Evolutionary conservation across 1,139 yeast species (phyloP).

Genomic region (Yamadazyma diospyri): DNA sequence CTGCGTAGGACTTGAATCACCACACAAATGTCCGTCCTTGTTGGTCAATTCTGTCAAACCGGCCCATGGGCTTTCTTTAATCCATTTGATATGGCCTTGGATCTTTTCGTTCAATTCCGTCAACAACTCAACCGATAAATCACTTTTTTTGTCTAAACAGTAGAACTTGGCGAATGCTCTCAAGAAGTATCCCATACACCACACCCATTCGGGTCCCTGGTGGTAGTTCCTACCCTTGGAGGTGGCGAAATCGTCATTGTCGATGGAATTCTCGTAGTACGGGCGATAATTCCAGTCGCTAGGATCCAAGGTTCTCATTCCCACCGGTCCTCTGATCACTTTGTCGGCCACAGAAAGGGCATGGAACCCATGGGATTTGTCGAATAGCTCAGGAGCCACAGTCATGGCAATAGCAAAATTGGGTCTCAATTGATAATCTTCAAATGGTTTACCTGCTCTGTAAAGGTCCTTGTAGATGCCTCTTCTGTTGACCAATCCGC

Average conservation of each 20-base stretch:
- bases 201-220: conserved; percentile 99
- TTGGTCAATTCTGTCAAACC: conserved; percentile 92
- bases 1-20: conserved; percentile 91
- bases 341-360: conserved; percentile 73
- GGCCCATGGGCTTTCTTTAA: conserved; percentile 78
- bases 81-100: conserved; percentile 65
- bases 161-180: conserved; percentile 63
- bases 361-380: conserved; percentile 51
- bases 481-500: conserved; percentile 71
- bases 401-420: conserved; percentile 90
- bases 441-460: conserved; percentile 78
- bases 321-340: conserved; percentile 80
- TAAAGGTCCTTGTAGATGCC: conserved; percentile 91
- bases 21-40: conserved; percentile 75
- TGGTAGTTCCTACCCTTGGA: conserved; percentile 95
- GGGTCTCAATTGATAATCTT: conserved; percentile 90
- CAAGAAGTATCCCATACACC: conserved; percentile 85
- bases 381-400: conserved; percentile 90
- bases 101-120: conserved; percentile 52
- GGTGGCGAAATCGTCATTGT: conserved; percentile 83
- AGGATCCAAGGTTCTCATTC: conserved; percentile 91
- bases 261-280: conserved; percentile 75
- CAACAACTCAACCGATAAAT: conserved; percentile 23
- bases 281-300: conserved; percentile 90
- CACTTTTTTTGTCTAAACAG: conserved; percentile 18